phyloP scores from a whole-genome alignment of 2,329 filamentous ascomycete genomes.

The Arthrobotrys sphaeroides region DNA sequence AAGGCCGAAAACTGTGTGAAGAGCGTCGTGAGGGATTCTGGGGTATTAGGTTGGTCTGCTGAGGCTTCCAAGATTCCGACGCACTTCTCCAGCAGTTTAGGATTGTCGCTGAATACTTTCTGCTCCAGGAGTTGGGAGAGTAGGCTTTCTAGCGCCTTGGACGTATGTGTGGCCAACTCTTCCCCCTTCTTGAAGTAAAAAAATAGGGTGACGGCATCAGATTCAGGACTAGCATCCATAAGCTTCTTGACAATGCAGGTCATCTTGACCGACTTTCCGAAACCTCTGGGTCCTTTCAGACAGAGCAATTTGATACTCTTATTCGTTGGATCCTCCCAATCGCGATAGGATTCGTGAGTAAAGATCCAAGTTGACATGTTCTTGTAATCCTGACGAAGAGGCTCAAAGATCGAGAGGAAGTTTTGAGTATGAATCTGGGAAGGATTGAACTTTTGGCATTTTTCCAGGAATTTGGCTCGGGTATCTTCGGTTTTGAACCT shows the following conservation, averaged over 20 bases:
- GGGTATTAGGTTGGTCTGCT: background rate
- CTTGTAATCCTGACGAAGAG: background rate
- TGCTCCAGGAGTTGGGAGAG: conserved; percentile 7
- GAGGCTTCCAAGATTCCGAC: background rate
- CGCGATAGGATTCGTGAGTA: background rate
- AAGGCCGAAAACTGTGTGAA: background rate
- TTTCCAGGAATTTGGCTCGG: background rate
- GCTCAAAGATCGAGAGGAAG: conserved; percentile 2
- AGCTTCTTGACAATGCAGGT: conserved; percentile 9
- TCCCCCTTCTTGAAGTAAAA: conserved; percentile 22
- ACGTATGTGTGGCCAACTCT: too few species aligned
- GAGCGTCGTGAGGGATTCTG: background rate
- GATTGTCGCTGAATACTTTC: background rate
- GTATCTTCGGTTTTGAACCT: background rate
- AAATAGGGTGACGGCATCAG: background rate
- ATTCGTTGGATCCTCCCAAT: conserved; percentile 2
- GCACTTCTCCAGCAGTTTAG: background rate
- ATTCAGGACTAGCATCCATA: background rate
- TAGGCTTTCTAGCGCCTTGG: conserved; percentile 1
- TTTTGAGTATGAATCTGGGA: background rate
- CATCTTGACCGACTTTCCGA: conserved; percentile 30
- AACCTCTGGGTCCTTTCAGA: conserved; percentile 9
- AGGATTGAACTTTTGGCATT: too few species aligned
- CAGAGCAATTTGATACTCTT: background rate
- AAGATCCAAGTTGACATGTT: conserved; percentile 12